A percentile compares a stretch with the other conserved stretches of the same genome.
Evolutionary conservation across 2,329 filamentous ascomycete species (phyloP).

Genomic region (Colletotrichum sp.): DNA sequence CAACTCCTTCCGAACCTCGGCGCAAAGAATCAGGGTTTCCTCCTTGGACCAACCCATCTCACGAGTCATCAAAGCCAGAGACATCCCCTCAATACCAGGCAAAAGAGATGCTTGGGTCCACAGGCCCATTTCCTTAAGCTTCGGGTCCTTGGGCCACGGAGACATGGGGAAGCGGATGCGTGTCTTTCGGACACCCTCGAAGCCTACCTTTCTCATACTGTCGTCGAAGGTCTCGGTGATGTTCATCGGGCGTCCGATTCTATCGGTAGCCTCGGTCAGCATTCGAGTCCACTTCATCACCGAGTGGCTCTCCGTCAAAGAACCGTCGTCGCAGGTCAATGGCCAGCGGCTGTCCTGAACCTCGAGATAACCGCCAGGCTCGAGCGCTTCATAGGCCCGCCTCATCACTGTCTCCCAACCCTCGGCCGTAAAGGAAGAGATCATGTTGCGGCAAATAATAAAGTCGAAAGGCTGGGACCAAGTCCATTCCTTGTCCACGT

Average conservation of each 20-base stretch:
- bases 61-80: conserved; percentile 35
- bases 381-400: conserved; percentile 27
- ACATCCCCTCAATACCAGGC: conserved; percentile 30
- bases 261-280: conserved; percentile 31
- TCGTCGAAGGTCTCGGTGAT: conserved; percentile 1
- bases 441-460: conserved; percentile 36
- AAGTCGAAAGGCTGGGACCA: conserved; percentile 32
- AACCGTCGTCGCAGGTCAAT: conserved; percentile 34
- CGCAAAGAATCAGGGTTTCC: conserved; percentile 31
- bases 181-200: background rate
- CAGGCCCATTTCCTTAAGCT: conserved; percentile 37
- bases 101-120: conserved; percentile 23
- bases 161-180: background rate
- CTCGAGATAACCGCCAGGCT: conserved; percentile 36
- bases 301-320: conserved; percentile 28
- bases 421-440: conserved; percentile 23
- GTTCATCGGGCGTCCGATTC: conserved; percentile 30
- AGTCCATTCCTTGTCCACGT: conserved; percentile 30
- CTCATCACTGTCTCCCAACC: conserved; percentile 25
- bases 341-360: conserved; percentile 31
- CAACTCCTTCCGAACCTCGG: conserved; percentile 32
- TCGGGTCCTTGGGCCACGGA: conserved; percentile 36
- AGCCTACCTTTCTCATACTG: fast-evolving
- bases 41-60: conserved; percentile 32
- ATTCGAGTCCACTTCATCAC: conserved; percentile 29